A percentile compares a stretch with the other conserved stretches of the same genome.
These are phyloP conservation scores for Lodderomyces metapsilosis DNA, from an alignment of 1,139 yeast genomes.

Conservation along the genomic window DNA sequence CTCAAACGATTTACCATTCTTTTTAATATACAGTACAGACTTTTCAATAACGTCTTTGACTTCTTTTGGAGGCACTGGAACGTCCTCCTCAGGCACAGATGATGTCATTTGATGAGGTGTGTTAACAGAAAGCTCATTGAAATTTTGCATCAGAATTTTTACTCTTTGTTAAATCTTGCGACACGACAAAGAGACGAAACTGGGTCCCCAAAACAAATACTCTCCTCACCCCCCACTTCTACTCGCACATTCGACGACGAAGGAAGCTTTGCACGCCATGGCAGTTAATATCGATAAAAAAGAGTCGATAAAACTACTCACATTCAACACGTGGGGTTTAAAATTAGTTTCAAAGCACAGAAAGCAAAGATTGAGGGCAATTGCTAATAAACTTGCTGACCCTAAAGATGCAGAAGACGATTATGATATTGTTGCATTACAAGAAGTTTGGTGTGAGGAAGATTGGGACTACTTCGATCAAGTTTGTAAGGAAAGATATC, in stretches of 20 bases:
- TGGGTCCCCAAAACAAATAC: too few species aligned
- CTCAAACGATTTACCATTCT: slow-evolving; percentile 71
- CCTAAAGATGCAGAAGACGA: slow-evolving; percentile 35
- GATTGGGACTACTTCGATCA: slow-evolving; percentile 71
- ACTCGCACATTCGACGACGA: background rate
- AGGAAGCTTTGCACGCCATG: background rate
- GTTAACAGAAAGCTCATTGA: too few species aligned
- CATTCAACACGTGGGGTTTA: slow-evolving; percentile 87
- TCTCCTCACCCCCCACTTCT: too few species aligned
- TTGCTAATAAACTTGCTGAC: slow-evolving; percentile 63
- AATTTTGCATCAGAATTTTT: background rate
- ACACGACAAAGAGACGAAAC: too few species aligned
- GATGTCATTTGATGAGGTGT: background rate
- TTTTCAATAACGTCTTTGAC: slow-evolving; percentile 60
- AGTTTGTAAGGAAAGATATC: slow-evolving; percentile 49
- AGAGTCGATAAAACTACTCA: slow-evolving; percentile 46
- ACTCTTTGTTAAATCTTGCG: too few species aligned
- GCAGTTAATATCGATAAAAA: background rate
- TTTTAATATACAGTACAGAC: slow-evolving; percentile 67
- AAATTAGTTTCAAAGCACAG: slow-evolving; percentile 76
- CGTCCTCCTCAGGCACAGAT: slow-evolving; percentile 38
- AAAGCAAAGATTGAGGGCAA: slow-evolving; percentile 62
- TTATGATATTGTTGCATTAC: slow-evolving; percentile 85
- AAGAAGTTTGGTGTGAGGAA: slow-evolving; percentile 86
- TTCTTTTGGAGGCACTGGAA: slow-evolving; percentile 58